phyloP scores from a whole-genome alignment of 371 early-diverging fungal species.

The Basidiobolus meristosporus region DNA sequence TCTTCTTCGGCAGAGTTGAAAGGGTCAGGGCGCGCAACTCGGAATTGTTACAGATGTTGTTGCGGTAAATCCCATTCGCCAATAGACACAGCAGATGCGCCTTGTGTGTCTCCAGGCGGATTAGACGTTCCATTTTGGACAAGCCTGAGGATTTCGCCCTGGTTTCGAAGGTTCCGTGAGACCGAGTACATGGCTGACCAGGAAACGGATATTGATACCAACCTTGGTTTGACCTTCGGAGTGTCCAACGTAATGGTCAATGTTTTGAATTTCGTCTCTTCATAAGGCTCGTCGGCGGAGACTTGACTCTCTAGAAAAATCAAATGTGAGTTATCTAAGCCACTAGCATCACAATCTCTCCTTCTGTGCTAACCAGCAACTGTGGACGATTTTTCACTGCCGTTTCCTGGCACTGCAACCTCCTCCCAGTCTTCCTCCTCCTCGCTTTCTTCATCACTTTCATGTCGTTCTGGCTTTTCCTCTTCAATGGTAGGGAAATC shows the following conservation, averaged over 20 bases:
- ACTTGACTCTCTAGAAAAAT: not conserved
- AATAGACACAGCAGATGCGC: slow-evolving; percentile 20
- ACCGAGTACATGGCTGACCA: not conserved
- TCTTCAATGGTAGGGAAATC: not conserved
- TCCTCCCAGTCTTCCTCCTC: slow-evolving; percentile 11
- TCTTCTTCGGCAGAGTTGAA: slow-evolving; percentile 7
- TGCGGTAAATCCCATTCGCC: slow-evolving; percentile 13
- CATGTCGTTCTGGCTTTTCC: not conserved
- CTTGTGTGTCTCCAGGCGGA: slow-evolving; percentile 16
- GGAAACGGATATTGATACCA: not conserved
- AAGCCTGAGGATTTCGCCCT: slow-evolving; percentile 5
- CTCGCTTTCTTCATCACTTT: slow-evolving; percentile 2
- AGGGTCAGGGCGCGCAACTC: slow-evolving; percentile 10
- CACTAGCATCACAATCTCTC: not conserved
- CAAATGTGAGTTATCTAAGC: not conserved
- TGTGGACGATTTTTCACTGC: not conserved
- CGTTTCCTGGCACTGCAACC: slow-evolving; percentile 5
- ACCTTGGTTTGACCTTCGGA: not conserved
- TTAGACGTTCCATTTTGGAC: slow-evolving; percentile 16
- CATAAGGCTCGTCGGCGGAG: not conserved
- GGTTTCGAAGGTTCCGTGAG: slow-evolving; percentile 1
- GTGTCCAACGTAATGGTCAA: not conserved
- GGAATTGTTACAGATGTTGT: slow-evolving; percentile 17
- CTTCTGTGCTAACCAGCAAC: not conserved
- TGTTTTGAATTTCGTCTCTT: not conserved